phyloP scores from a whole-genome alignment of 2,329 filamentous ascomycete genomes.

The Kalmusia sp. region DNA sequence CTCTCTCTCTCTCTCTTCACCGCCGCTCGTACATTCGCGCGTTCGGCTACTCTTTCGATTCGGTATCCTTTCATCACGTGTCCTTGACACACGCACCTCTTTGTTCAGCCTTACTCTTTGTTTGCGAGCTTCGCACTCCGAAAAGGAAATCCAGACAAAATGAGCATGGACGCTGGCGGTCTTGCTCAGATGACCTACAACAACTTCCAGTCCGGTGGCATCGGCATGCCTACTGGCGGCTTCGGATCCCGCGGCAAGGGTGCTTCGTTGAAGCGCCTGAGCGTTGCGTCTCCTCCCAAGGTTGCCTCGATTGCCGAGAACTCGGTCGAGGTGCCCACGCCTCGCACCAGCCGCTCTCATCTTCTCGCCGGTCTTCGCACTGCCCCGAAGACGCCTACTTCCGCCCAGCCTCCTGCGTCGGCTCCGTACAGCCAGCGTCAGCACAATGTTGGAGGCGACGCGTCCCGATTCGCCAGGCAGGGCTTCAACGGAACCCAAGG shows the following conservation, averaged over 20 bases:
- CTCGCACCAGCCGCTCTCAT: slow-evolving; percentile 92
- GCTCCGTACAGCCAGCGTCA: slow-evolving; percentile 66
- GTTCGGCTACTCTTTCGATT: slow-evolving; percentile 35
- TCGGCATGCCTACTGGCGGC: slow-evolving; percentile 79
- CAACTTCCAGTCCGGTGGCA: slow-evolving; percentile 67
- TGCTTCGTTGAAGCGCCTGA: slow-evolving; percentile 87
- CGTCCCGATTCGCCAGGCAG: slow-evolving; percentile 55
- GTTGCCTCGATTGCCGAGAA: slow-evolving; percentile 71
- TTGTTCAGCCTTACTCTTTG: slow-evolving; percentile 41
- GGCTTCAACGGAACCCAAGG: slow-evolving; percentile 45
- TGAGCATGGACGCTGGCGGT: slow-evolving; percentile 93
- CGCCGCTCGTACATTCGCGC: slow-evolving; percentile 20
- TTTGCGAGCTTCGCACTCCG: slow-evolving; percentile 26
- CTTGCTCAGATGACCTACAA: slow-evolving; percentile 98
- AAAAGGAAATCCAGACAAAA: slow-evolving; percentile 38
- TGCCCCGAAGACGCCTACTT: slow-evolving; percentile 83
- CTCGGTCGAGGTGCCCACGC: slow-evolving; percentile 75
- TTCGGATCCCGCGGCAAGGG: slow-evolving; percentile 87
- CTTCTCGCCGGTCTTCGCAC: slow-evolving; percentile 92
- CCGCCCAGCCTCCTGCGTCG: slow-evolving; percentile 67
- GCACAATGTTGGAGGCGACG: slow-evolving; percentile 55
- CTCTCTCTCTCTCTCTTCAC: no score
- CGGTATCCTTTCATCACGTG: slow-evolving; percentile 39
- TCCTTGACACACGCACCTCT: slow-evolving; percentile 35
- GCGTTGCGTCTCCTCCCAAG: slow-evolving; percentile 75